Base-by-base conservation (phyloP, 192 early-diverging fungal genomes). In the Coemansia sp. region DNA sequence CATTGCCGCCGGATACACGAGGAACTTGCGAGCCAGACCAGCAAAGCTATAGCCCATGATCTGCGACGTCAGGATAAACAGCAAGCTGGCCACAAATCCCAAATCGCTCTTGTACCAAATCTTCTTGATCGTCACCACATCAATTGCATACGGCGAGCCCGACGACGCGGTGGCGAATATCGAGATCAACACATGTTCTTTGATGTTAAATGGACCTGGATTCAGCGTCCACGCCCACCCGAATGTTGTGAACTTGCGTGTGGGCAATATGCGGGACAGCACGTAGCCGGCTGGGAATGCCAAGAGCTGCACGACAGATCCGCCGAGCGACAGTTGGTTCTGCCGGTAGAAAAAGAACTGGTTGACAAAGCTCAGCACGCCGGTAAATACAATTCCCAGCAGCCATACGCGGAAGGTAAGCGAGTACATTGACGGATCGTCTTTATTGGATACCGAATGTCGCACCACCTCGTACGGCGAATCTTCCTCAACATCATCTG, bases 341-440 rank as follows among this genome's bases (percentile, higher is more conserved):
- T 89, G 88, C 66, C 92, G 88, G 83, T 92, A 95, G 82, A 90
- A 91, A 70, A 92, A 90, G 72, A 93, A 88, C 74, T 91, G 90
- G 69, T 91, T 90, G n/a, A 86, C 76, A 65, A 90, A 88, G 25
- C 86, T 85, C 29, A 91, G 68, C 35, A 75, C 83, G 2, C 70
- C 65, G 37, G 81, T 79, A 54, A 92, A 92, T 39, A 88, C 58
- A 21, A 92, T 82, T 7, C 90, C 89, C 27, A 90, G 82, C n/a
- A 89, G 74, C 85, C 87, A 87, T 6, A 87, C 80, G 38, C 92
- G 87, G 65, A 92, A 88, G 0, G 92, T 94, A 52, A 85, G 74
- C 12, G 88, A 86, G 5, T 88, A 87, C 8, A 90, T 61, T 11
- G 77, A 62, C 6, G 85, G 68, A 60, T 89, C 82, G 60, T 92